A percentile compares a stretch with the other conserved stretches of the same genome.
phyloP scores from a whole-genome alignment of 2,329 filamentous ascomycete genomes.

The Eutypella sp. region DNA sequence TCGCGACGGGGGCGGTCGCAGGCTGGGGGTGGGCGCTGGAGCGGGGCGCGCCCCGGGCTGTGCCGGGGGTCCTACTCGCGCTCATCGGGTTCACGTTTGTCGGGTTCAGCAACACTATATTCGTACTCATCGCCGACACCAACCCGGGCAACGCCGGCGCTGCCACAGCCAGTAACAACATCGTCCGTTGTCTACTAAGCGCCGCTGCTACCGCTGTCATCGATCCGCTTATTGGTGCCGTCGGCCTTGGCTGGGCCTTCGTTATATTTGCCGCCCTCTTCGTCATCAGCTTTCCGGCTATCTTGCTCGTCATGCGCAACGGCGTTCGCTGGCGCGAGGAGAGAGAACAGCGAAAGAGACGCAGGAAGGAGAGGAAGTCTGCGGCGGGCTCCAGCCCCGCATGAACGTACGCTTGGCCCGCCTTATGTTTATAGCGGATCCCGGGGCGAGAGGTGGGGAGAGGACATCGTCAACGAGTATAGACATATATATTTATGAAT shows the following conservation, averaged over 20 bases:
- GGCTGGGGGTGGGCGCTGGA: conserved; percentile 57
- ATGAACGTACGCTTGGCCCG: no score
- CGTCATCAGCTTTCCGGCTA: conserved; percentile 39
- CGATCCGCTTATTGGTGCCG: conserved; percentile 47
- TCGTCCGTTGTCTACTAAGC: conserved; percentile 55
- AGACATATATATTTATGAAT: no score
- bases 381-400: no score
- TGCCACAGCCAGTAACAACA: conserved; percentile 57
- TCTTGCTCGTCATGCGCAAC: conserved; percentile 41
- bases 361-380: background rate
- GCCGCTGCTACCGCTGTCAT: conserved; percentile 56
- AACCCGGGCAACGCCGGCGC: conserved; percentile 55
- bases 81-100: conserved; percentile 51
- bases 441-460: no score
- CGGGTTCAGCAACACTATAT: conserved; percentile 55
- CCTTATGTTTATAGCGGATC: no score
- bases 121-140: conserved; percentile 56
- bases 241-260: conserved; percentile 56
- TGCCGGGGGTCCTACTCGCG: conserved; percentile 50
- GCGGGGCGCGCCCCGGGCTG: conserved; percentile 42
- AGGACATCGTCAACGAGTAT: no score
- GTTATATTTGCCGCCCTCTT: conserved; percentile 51
- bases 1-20: conserved; percentile 48
- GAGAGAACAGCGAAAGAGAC: conserved; percentile 30
- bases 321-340: conserved; percentile 45